Evolutionary conservation across 2,329 filamentous ascomycete species (phyloP), one percentile per base, ranked within the genome.

Genomic region (Colletotrichum endophyticum): DNA sequence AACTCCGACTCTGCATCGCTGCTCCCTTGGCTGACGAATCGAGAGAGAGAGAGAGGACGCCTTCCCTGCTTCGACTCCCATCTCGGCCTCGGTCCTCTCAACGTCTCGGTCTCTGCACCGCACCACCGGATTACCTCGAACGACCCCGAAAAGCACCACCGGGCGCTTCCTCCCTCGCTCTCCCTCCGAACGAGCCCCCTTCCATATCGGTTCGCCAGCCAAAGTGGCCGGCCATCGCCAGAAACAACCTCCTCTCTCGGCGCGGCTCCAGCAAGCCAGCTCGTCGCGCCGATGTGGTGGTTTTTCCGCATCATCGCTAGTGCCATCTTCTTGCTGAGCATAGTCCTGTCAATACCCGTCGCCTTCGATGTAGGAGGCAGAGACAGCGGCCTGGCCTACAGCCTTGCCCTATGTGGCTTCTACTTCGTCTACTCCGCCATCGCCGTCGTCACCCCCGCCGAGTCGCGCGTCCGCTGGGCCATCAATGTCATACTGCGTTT

Each of bases 311-410:
- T 94, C 84, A 84, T 96, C 81, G 95, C 95, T 83, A 95, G 95
- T 87, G 90, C 94, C 83, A 87, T 95, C 86, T 99, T 98, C 87
- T 93, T 99, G 81, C 91, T 96, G 86, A 95, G 95, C 87, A 96
- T 98, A 85, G 93, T 99, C 83, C 94, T 99, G 84, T 98, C 96
- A 78, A 97, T 99, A 84, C 97, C 97, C 78, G 93, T 99, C 84
- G 95, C 96, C 82, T 99, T 99, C 88, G 97, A 99, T 91, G 96
- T 99, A 82, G 97, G 97, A 84, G 97, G 97, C 78, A 94, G 95
- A 82, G 96, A 97, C 81, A 98, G 96, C 83, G 97, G 97, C 76
- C 90, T 99, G 82, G 96, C 96, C 78, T 99, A 98, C 88, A 98
- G 96, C 83, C 91, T 99, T 70, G 92, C 95, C 64, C 92, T 99